phyloP scores from a whole-genome alignment of 345 rosid species.

The Schrenkiella parvula region DNA sequence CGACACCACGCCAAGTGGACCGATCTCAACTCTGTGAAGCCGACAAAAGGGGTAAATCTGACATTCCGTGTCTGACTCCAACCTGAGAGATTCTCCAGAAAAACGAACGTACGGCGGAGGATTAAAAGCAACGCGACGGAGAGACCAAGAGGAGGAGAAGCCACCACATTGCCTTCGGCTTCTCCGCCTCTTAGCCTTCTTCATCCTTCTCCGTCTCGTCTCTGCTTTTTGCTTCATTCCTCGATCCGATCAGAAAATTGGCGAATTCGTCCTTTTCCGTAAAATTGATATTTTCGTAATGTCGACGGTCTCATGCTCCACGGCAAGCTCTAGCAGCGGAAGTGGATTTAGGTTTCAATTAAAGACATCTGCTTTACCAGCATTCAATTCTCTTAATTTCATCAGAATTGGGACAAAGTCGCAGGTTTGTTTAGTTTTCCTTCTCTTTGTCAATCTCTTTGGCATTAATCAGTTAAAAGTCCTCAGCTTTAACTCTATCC shows the following conservation, averaged over 20 bases:
- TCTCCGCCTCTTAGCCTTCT: constrained; percentile 10
- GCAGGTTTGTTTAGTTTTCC: constrained; percentile 9
- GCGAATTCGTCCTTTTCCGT: not conserved
- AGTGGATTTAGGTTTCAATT: not conserved
- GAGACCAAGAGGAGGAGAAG: not conserved
- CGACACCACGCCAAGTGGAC: constrained; percentile 15
- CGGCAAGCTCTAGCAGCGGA: constrained; percentile 23
- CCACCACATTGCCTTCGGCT: not conserved
- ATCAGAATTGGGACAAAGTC: constrained; percentile 4
- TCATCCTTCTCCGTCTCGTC: not conserved
- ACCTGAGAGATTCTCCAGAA: constrained; percentile 10
- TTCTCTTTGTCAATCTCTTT: not conserved
- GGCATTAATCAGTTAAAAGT: not conserved
- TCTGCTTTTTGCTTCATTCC: not conserved
- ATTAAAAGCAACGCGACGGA: constrained; percentile 5
- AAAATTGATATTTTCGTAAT: constrained; percentile 8
- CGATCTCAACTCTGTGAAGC: not conserved
- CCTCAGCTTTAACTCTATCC: not conserved
- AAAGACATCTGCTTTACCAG: not conserved
- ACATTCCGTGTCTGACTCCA: not conserved
- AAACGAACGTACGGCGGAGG: constrained; percentile 15
- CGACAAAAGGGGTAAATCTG: constrained; percentile 14
- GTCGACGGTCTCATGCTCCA: constrained; percentile 31
- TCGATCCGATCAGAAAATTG: not conserved
- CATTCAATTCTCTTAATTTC: not conserved